Base-by-base conservation (phyloP, 1,284 basidiomycete genomes). In the Boletus subluridellus region DNA sequence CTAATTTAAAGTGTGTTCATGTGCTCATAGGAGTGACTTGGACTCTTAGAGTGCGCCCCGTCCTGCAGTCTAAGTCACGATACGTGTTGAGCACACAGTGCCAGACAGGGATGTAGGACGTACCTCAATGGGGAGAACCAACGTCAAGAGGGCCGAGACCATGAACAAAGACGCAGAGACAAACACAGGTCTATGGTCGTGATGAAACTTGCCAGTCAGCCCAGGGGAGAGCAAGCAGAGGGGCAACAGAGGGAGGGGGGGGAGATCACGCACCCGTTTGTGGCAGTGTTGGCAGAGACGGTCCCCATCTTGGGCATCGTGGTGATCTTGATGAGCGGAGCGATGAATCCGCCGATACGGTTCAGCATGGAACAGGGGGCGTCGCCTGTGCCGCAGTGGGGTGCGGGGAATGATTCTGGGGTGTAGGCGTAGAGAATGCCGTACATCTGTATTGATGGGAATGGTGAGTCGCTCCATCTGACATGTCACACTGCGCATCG, bases 321-420 rank as follows among this genome's bases (percentile, higher is more conserved):
- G 6, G 73, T 74, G 47, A 80, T 80, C 61, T 81, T 80, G 69
- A 84, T 82, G 39, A 83, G 73, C 21, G 83, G 82, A 0, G 81
- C 78, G 34, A 83, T 77, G 52, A 86, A 73, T 24, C 85, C 85
- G 44, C 77, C 77, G 44, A 86, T 74, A 42, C 85, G 77, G 66
- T 84, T 83, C 58, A 81, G 74, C 6, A 78, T 78, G 60, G 80
- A 73, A 60, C 80, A 77, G 34, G 87, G 71, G 1, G 84, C 85
- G 62, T 87, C 84, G 4, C 84, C 86, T 0, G 86, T 86, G 5
- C 84, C 86, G 42, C 86, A 77, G 56, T 82, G 80, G 1, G 84
- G 83, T 0, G 83, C 82, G 0, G 85, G 84, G 74, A 87, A 87
- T 11, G 85, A 80, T 64, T 87, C 85, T 21, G 86, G 86, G 1